Conservation (phyloP, 2,329 filamentous ascomycete species). For the Pseudogymnoascus sp. region DNA sequence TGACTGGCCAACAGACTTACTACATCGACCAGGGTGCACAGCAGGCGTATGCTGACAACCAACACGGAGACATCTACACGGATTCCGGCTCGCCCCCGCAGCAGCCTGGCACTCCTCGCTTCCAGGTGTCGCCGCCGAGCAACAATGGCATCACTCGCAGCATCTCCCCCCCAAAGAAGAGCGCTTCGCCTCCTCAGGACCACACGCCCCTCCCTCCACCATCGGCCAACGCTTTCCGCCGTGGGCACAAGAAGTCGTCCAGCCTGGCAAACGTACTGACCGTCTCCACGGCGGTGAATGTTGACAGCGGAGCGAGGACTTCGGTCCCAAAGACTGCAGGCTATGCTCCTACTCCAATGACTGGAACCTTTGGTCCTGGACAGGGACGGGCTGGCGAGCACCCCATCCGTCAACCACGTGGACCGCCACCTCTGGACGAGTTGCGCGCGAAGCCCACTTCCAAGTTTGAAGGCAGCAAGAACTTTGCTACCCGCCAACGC, state of each 20-base stretch:
- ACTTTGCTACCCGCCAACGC: conserved; percentile 88
- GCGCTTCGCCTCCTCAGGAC: conserved; percentile 61
- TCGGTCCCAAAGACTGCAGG: conserved; percentile 69
- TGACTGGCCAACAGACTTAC: conserved; percentile 76
- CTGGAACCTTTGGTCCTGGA: conserved; percentile 83
- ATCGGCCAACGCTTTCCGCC: conserved; percentile 85
- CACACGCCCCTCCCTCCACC: conserved; percentile 72
- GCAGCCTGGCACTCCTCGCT: conserved; percentile 56
- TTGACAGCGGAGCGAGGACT: conserved; percentile 40
- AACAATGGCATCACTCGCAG: conserved; percentile 49
- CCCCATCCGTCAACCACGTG: conserved; percentile 83
- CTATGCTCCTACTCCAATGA: conserved; percentile 72
- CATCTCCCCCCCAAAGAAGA: conserved; percentile 56
- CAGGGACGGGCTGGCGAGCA: conserved; percentile 92
- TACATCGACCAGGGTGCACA: conserved; percentile 43
- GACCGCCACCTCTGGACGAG: conserved; percentile 86
- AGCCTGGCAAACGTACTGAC: conserved; percentile 40
- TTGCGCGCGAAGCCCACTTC: conserved; percentile 81
- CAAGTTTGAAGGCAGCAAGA: conserved; percentile 93
- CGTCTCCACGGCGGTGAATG: conserved; percentile 21
- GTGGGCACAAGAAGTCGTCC: conserved; percentile 81
- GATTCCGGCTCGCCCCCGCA: conserved; percentile 41
- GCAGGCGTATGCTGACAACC: conserved; percentile 28
- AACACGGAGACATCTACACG: conserved; percentile 31
- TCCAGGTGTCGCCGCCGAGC: conserved; percentile 73